Evolutionary conservation across 495 filamentous ascomycete genomes (phyloP).

Genomic region (Annulohypoxylon moriforme): DNA sequence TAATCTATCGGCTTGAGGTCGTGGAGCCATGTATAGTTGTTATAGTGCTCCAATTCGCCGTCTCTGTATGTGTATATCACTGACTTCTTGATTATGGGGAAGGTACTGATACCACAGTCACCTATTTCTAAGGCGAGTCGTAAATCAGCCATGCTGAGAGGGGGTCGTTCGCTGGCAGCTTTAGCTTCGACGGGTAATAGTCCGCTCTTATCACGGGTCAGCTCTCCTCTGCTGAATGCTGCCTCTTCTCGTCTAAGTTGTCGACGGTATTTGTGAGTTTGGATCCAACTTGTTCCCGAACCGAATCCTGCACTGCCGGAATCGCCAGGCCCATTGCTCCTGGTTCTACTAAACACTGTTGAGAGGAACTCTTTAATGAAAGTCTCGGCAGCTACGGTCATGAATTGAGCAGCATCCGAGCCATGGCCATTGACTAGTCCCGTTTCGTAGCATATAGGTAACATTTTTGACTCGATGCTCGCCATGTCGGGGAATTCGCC

Average conservation of each 20-base stretch:
- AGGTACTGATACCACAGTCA: constrained; percentile 77
- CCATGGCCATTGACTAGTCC: constrained; percentile 81
- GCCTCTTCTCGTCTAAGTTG: constrained; percentile 80
- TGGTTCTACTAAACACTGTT: constrained; percentile 79
- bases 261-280: constrained; percentile 79
- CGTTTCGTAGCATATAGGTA: constrained; percentile 93
- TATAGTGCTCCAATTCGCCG: constrained; percentile 74
- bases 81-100: constrained; percentile 76
- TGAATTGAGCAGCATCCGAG: constrained; percentile 79
- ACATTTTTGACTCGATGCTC: constrained; percentile 84
- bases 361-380: constrained; percentile 91
- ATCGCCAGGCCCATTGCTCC: constrained; percentile 77
- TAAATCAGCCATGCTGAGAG: constrained; percentile 82
- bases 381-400: constrained; percentile 90
- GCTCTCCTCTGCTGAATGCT: constrained; percentile 71
- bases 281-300: constrained; percentile 74
- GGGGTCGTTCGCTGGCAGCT: constrained; percentile 71
- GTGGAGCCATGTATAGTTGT: constrained; percentile 63
- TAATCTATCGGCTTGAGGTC: constrained; percentile 50
- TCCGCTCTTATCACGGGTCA: constrained; percentile 74
- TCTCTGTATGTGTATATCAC: constrained; percentile 80
- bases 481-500: constrained; percentile 90
- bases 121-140: constrained; percentile 78
- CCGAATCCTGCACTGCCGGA: constrained; percentile 67
- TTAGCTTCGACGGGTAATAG: constrained; percentile 81